These are phyloP conservation scores for Hibiscus tridactylites DNA, from an alignment of 345 rosid genomes.

Conservation along the genomic window DNA sequence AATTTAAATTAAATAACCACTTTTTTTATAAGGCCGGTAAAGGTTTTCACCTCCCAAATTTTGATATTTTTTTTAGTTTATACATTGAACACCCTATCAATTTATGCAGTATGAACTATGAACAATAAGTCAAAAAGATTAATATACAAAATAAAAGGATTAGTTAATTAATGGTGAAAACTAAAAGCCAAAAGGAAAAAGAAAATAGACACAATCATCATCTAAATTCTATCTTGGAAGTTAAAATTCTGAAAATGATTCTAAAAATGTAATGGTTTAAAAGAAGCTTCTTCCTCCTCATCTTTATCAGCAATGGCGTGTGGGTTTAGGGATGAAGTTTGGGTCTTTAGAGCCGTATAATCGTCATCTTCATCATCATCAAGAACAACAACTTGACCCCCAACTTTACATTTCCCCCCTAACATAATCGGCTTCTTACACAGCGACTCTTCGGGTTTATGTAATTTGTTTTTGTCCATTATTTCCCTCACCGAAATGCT, in stretches of 20 bases:
- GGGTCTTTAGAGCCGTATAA: not conserved
- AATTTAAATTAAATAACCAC: no score
- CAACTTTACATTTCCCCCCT: constrained; percentile 56
- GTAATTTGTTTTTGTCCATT: constrained; percentile 21
- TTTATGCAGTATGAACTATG: no score
- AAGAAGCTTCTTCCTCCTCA: not conserved
- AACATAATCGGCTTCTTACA: constrained; percentile 56
- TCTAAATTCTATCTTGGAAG: not conserved
- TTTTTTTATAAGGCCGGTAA: no score
- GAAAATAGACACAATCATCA: not conserved
- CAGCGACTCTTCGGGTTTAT: constrained; percentile 41
- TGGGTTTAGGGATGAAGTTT: constrained; percentile 15
- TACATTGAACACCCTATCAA: no score
- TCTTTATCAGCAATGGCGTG: not conserved
- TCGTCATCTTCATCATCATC: not conserved
- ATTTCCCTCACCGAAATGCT: constrained; percentile 24
- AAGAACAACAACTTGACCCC: not conserved
- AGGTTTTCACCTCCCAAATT: no score
- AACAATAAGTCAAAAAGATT: no score
- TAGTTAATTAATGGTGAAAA: no score
- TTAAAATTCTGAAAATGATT: not conserved
- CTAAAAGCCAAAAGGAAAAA: no score
- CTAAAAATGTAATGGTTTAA: not conserved
- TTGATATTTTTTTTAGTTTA: no score
- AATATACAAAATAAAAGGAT: no score